Base-by-base conservation (phyloP, 83 land plant genomes). In the Picea mariana region DNA sequence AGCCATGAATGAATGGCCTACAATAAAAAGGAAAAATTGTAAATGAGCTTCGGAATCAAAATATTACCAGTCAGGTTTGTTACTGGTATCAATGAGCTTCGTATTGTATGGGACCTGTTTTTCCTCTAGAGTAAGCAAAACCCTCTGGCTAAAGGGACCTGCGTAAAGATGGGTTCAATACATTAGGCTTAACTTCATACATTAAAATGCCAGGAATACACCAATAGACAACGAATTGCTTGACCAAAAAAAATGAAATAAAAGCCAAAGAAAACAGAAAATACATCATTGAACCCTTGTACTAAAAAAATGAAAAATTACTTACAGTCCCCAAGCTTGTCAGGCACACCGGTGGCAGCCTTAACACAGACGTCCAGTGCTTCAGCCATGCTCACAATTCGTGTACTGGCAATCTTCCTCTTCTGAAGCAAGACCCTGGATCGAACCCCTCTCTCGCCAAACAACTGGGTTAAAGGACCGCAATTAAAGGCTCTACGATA, bases 131-230 rank as follows among this genome's bases (percentile, higher is more conserved):
- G 93, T 93, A 3, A 96, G 80, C 38, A 90, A 86, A 42, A 94
- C 93, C 75, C 99, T 84, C 62, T 96, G 99, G 21, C 88, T 77
- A 40, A 96, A 96, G 4, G 99, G 99, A 59, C 95, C 98, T 96
- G 76, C 63, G n/a, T 27, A 47, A 47, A 77, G 20, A 38, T 26
- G n/a, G 21, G 60, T 77, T 52, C 13, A 77, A 55, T 11, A 24
- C 18, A 24, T 52, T 52, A 52, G 6, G 23, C 60, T 26, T 24
- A n/a, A 55, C 21, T 24, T 26, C 12, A 42, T 24, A 58, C 52
- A 23, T 58, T 52, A 49, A 77, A 49, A 77, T 5, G 5, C 27
- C 17, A 17, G 5, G 21, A 77, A 6, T 4, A 6, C 12, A 21
- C 18, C n/a, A 13, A 9, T 73, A 71, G 23, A 76, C 3, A 0